phyloP scores from a whole-genome alignment of 805 yeast genomes.

The Candida namnaoensis region DNA sequence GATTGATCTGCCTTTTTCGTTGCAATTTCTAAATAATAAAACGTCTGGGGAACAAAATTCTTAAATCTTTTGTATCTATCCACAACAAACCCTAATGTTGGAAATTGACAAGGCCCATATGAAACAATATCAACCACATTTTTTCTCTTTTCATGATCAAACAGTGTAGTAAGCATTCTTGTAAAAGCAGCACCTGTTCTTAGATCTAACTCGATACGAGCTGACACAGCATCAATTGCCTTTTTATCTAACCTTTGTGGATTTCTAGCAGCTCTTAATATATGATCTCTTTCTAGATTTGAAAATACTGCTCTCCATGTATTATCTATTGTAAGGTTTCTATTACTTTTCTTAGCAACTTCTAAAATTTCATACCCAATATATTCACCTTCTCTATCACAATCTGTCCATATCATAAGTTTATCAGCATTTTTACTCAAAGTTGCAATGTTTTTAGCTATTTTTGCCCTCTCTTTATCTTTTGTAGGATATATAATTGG shows the following conservation, averaged over 20 bases:
- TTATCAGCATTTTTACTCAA: conserved; percentile 55
- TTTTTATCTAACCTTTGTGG: conserved; percentile 57
- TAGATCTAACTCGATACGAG: conserved; percentile 81
- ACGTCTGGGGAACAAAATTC: conserved; percentile 64
- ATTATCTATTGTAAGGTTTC: conserved; percentile 32
- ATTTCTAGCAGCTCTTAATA: conserved; percentile 62
- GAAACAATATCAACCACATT: conserved; percentile 31
- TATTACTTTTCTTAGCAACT: conserved; percentile 49
- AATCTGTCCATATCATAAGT: conserved; percentile 96
- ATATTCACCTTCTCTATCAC: conserved; percentile 94
- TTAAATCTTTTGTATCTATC: conserved; percentile 77
- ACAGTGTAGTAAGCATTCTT: conserved; percentile 56
- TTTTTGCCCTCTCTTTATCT: conserved; percentile 31
- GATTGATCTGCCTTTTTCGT: conserved; percentile 31
- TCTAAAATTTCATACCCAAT: conserved; percentile 78
- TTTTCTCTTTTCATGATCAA: conserved; percentile 21
- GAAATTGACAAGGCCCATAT: conserved; percentile 94
- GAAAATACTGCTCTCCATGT: conserved; percentile 79
- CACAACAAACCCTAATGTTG: conserved; percentile 93
- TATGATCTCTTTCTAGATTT: conserved; percentile 72
- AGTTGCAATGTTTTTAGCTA: conserved; percentile 56
- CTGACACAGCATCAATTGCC: conserved; percentile 76
- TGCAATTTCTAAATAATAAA: conserved; percentile 64
- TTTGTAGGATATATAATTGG: conserved; percentile 39
- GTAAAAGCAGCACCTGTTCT: conserved; percentile 89